Evolutionary conservation across 1,284 basidiomycete species (phyloP).

Genomic region (Cryptococcus sp.): DNA sequence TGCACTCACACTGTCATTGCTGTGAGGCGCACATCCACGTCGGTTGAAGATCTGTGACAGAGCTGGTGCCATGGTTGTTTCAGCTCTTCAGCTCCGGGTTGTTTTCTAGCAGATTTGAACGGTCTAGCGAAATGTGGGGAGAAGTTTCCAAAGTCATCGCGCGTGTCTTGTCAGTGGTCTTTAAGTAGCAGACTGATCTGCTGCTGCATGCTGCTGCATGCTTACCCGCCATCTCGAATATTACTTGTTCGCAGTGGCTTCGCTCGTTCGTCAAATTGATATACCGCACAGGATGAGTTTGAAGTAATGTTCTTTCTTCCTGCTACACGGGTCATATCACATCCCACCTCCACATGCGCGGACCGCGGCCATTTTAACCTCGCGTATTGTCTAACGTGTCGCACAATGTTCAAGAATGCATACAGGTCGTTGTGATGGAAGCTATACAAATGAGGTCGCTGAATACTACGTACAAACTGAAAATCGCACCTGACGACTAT

Average conservation of each 20-base stretch:
- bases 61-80: not conserved
- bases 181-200: no score
- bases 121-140: no score
- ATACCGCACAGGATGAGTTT: slow-evolving; percentile 8
- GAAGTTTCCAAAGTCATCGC: no score
- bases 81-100: not conserved
- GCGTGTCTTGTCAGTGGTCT: no score
- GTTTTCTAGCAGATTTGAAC: no score
- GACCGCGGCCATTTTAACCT: no score
- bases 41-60: not conserved
- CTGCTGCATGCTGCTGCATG: not conserved
- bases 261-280: not conserved
- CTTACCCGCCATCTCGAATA: slow-evolving; percentile 17
- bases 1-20: not conserved
- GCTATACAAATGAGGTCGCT: not conserved
- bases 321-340: not conserved
- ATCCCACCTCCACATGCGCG: no score
- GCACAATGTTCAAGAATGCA: no score
- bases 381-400: no score
- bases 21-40: not conserved
- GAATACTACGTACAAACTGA: not conserved
- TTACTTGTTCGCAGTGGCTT: slow-evolving; percentile 1
- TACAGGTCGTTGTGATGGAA: no score
- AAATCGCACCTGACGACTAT: no score
- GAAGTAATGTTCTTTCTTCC: no score